A percentile compares a stretch with the other conserved stretches of the same genome.
Evolutionary conservation across 139 green algal species (phyloP).

Genomic region (Chlamydomonas incerta): DNA sequence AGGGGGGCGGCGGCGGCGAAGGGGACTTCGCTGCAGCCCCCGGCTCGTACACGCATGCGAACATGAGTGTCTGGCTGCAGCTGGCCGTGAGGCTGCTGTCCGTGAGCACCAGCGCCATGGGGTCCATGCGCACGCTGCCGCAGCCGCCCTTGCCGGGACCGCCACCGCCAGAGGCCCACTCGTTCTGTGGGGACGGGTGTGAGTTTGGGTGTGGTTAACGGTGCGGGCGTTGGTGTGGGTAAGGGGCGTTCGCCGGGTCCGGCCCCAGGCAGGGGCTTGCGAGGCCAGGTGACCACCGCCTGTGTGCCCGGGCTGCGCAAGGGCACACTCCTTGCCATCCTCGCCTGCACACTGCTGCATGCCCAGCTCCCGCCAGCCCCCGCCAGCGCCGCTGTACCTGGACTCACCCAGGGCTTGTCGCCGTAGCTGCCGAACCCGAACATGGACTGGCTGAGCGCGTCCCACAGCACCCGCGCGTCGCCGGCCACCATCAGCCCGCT

Average conservation of each 20-base stretch:
- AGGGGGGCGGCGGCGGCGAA: not conserved
- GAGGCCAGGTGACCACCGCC: no score
- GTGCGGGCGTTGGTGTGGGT: no score
- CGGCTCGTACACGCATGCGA: constrained; percentile 1
- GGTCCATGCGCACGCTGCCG: constrained; percentile 4
- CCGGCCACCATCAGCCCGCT: not conserved
- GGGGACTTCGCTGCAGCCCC: not conserved
- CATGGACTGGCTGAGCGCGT: not conserved
- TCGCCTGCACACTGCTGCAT: no score
- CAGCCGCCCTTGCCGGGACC: not conserved
- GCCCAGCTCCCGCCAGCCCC: no score
- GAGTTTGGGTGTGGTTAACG: no score
- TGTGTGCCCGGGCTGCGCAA: no score
- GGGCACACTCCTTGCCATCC: no score
- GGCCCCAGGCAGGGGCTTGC: no score
- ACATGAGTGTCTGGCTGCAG: constrained; percentile 16
- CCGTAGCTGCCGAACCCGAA: constrained; percentile 15
- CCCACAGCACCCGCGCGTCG: not conserved
- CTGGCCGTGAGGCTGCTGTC: not conserved
- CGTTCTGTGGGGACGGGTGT: no score
- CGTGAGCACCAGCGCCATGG: not conserved
- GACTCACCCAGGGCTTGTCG: constrained; percentile 1
- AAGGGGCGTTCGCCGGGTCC: no score
- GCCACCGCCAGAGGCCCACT: constrained; percentile 1
- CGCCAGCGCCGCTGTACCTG: no score